A percentile compares a stretch with the other conserved stretches of the same genome.
These are phyloP conservation scores for Candida incommunis DNA, from an alignment of 805 yeast species.

Conservation along the genomic window DNA sequence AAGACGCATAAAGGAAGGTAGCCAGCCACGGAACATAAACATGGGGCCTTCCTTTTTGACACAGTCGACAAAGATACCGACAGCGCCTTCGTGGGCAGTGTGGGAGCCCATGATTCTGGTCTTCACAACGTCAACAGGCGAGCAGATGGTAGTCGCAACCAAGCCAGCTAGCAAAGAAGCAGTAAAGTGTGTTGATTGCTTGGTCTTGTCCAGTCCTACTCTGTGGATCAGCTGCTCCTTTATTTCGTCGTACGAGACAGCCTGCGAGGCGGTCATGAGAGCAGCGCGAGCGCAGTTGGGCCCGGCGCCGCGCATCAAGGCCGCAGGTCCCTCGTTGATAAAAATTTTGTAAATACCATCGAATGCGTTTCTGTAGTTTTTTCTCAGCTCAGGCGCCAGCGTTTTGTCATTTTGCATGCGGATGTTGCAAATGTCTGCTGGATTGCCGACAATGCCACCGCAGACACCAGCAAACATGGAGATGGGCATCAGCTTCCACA, in stretches of 20 bases:
- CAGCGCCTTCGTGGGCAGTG: conserved; percentile 26
- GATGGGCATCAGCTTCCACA: conserved; percentile 49
- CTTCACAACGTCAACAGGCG: conserved; percentile 85
- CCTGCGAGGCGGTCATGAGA: conserved; percentile 83
- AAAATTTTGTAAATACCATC: conserved; percentile 56
- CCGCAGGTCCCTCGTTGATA: conserved; percentile 41
- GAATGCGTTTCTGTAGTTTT: conserved; percentile 64
- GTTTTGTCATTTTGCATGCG: conserved; percentile 85
- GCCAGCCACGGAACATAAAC: conserved; percentile 85
- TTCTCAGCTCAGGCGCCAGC: conserved; percentile 45
- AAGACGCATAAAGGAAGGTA: conserved; percentile 71
- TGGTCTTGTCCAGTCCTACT: conserved; percentile 39
- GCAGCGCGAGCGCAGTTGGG: conserved; percentile 75
- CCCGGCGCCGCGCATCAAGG: conserved; percentile 58
- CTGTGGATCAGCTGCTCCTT: conserved; percentile 42
- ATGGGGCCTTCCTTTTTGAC: conserved; percentile 56
- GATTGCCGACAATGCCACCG: conserved; percentile 81
- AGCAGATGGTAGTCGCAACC: conserved; percentile 82
- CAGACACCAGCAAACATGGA: conserved; percentile 77
- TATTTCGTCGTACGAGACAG: conserved; percentile 71
- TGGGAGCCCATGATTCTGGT: conserved; percentile 70
- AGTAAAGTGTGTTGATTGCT: conserved; percentile 58
- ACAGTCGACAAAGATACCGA: conserved; percentile 39
- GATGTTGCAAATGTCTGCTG: conserved; percentile 75
- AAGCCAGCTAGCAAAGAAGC: conserved; percentile 74